These are phyloP conservation scores for Galeopsis tetrahit DNA, from an alignment of 257 asterid species.

Conservation along the genomic window DNA sequence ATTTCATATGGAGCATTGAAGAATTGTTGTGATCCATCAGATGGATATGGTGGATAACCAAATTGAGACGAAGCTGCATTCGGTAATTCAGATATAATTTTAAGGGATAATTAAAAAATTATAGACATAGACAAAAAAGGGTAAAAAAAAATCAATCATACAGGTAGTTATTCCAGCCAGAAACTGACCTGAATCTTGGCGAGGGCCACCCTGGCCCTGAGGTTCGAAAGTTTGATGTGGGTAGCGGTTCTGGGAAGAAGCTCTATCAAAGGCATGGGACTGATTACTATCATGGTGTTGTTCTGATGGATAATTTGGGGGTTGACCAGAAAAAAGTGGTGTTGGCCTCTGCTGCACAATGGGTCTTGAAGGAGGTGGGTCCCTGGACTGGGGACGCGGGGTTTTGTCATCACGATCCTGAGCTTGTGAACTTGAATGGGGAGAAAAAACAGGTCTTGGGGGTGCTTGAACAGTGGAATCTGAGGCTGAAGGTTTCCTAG, in stretches of 20 bases:
- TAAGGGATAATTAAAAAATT: not conserved
- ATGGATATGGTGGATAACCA: slow-evolving; percentile 61
- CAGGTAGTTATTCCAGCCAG: slow-evolving; percentile 24
- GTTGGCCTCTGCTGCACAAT: slow-evolving; percentile 52
- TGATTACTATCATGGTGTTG: slow-evolving; percentile 58
- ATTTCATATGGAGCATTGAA: slow-evolving; percentile 67
- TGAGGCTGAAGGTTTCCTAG: slow-evolving; percentile 74
- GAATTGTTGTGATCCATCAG: slow-evolving; percentile 73
- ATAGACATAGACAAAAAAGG: not conserved
- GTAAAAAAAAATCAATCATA: not conserved
- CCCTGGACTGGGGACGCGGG: slow-evolving; percentile 59
- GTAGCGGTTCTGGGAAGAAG: slow-evolving; percentile 58
- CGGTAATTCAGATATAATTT: slow-evolving; percentile 39
- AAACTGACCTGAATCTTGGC: slow-evolving; percentile 61
- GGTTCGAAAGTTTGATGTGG: slow-evolving; percentile 68
- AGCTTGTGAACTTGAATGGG: slow-evolving; percentile 63
- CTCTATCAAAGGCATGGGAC: slow-evolving; percentile 61
- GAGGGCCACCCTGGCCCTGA: slow-evolving; percentile 56
- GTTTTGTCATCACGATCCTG: slow-evolving; percentile 65
- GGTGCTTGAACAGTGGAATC: slow-evolving; percentile 94
- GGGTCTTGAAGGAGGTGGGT: slow-evolving; percentile 60
- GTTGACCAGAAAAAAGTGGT: slow-evolving; percentile 62
- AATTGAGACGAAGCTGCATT: slow-evolving; percentile 71
- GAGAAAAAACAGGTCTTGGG: slow-evolving; percentile 63
- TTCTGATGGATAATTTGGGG: slow-evolving; percentile 61